Conservation (phyloP, 768 basidiomycete species). For the Rhodotorula paludigena region DNA sequence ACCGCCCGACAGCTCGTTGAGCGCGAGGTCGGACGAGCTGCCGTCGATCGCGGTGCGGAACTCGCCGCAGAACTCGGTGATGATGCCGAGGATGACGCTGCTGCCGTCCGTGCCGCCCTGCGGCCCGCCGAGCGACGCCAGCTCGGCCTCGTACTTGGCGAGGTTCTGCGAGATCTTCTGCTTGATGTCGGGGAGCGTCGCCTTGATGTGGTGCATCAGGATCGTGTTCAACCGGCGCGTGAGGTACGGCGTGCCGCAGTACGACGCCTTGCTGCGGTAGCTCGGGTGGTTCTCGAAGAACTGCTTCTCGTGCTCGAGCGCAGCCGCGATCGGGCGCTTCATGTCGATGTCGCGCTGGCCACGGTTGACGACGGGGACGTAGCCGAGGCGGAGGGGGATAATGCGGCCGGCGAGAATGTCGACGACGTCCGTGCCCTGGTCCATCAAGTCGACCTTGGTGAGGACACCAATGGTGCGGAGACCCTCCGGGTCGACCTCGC, state of each 20-base stretch:
- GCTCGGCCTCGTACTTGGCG: constrained; percentile 78
- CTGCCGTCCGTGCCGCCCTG: constrained; percentile 75
- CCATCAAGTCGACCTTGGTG: constrained; percentile 98
- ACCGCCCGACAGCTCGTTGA: constrained; percentile 97
- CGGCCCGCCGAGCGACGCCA: constrained; percentile 76
- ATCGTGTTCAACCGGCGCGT: constrained; percentile 96
- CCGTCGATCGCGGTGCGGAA: constrained; percentile 97
- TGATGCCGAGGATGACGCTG: constrained; percentile 90
- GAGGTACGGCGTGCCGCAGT: constrained; percentile 93
- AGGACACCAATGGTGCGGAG: constrained; percentile 95
- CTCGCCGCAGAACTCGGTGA: constrained; percentile 95
- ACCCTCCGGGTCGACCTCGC: constrained; percentile 96
- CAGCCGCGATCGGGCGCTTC: constrained; percentile 73
- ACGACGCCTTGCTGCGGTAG: constrained; percentile 88
- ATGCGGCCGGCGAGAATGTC: constrained; percentile 96
- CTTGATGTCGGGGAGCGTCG: constrained; percentile 98
- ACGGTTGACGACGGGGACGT: constrained; percentile 97
- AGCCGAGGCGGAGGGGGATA: constrained; percentile 91
- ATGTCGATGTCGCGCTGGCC: constrained; percentile 95
- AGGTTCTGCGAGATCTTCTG: constrained; percentile 84
- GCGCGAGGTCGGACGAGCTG: constrained; percentile 86
- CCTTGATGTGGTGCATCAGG: constrained; percentile 97
- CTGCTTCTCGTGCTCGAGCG: constrained; percentile 80
- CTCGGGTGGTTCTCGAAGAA: constrained; percentile 93
- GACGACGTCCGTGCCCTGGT: constrained; percentile 94